Percentiles rank a stretch among this genome's conserved stretches.
phyloP scores from a whole-genome alignment of 768 basidiomycete species.

The Pulveroboletus sp. region DNA sequence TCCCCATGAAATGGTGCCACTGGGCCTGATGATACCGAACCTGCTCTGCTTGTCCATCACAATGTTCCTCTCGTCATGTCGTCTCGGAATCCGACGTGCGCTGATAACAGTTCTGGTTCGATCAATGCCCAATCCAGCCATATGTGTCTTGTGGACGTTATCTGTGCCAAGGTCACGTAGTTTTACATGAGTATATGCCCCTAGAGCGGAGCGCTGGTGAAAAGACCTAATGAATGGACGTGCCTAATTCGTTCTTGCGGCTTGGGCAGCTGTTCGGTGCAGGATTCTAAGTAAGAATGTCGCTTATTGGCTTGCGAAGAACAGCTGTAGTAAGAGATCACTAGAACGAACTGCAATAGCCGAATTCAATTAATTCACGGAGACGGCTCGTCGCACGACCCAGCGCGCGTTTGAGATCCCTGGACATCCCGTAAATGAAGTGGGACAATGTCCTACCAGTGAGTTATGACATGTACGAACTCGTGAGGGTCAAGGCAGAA shows the following conservation, averaged over 20 bases:
- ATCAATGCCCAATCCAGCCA: too few species aligned
- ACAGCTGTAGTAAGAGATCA: conserved; percentile 16
- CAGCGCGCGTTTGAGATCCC: conserved; percentile 26
- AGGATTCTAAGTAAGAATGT: conserved; percentile 24
- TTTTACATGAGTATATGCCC: neutral
- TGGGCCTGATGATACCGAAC: too few species aligned
- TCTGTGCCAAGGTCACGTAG: too few species aligned
- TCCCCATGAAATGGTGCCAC: too few species aligned
- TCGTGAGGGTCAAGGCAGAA: conserved; percentile 20
- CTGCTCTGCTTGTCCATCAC: too few species aligned
- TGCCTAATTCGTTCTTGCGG: conserved; percentile 31
- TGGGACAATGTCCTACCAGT: conserved; percentile 20
- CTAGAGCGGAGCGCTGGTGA: conserved; percentile 28
- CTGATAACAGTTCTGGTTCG: too few species aligned
- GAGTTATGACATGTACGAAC: conserved; percentile 20
- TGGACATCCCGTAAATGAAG: conserved; percentile 23
- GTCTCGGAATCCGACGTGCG: too few species aligned
- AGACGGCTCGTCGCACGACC: conserved; percentile 22
- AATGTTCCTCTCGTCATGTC: too few species aligned
- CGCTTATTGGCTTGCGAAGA: conserved; percentile 29
- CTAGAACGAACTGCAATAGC: conserved; percentile 22
- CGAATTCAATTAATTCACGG: conserved; percentile 33
- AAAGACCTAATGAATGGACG: conserved; percentile 13
- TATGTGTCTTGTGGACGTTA: too few species aligned
- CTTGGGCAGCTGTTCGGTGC: conserved; percentile 15